Base-by-base conservation (phyloP, 805 yeast genomes). In the Suhomyces sp. region DNA sequence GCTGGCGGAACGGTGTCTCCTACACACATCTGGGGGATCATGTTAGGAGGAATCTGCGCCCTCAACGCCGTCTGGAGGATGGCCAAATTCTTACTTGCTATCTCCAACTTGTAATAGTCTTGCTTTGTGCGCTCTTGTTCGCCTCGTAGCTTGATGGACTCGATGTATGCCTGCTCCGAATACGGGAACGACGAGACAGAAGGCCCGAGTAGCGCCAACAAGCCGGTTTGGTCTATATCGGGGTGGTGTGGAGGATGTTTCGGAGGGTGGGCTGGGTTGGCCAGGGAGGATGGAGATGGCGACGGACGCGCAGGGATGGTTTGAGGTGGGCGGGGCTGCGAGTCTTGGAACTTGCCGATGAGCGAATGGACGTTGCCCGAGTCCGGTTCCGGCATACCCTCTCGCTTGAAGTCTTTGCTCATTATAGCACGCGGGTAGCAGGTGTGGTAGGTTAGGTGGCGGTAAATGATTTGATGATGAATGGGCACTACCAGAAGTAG, bases 61-160 rank as follows among this genome's bases (percentile, higher is more conserved):
- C 71, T 72, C 5, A 81, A 61, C 0, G 96, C 92, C 12, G 75
- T 71, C 54, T 82, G 82, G 48, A 92, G 61, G 17, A 91, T 73
- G 49, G 86, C 85, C 31, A 87, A 69, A 22, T 87, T 79, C 52
- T 80, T 78, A 42, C 79, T 78, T 24, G 86, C 74, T 41, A 79
- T 71, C 63, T 91, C 96, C 19, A 86, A 71, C 50, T 78, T 80
- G 65, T 87, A 86, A 59, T 76, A 85, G 58, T 87, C 94, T 66
- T 91, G 97, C 58, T 86, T 87, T 1, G 97, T 87, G 44, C 80
- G 77, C 65, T 92, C 97, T 63, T 87, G 93, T 64, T 90, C 91
- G 2, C 82, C 67, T 49, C 84, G 77, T 29, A 87, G 76, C 33
- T 77, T 76, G 36, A 90, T 68, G 0, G 90, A 85, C 57, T 80